Base-by-base conservation (phyloP, 768 basidiomycete species). In the Amanita muscaria region DNA sequence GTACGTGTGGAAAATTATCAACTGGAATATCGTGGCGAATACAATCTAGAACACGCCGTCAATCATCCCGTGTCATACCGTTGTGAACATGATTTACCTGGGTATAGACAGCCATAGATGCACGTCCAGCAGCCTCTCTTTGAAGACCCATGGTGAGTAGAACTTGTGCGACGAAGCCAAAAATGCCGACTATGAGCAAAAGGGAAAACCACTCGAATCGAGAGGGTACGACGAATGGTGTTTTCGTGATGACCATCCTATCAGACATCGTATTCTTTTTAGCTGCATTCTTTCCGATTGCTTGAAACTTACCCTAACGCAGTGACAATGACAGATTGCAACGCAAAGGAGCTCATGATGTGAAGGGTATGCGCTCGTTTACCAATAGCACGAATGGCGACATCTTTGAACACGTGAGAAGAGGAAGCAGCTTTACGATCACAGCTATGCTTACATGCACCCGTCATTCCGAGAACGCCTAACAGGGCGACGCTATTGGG, bases 341-440 rank as follows among this genome's bases (percentile, higher is more conserved):
- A 57, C 1, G 82, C 77, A 58, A 83, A 89, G 43, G 76, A 87
- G 1, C 70, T 62, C 53, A 90, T 69, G 2, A 74, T 68, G 57
- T 93, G 89, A 44, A 90, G 59, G 1, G 88, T 68, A 51, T 85
- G 82, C 1, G 88, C 88, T 4, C 81, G 71, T 47, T 73, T 79
- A 0, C 89, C 88, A 29, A 91, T 85, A 1, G 75, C 74, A 7
- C 87, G 76, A 19, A 73, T 60, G 1, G 64, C 53, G 1, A 62
- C 69, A 53, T 66, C 70, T 72, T 21, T 1, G n/a, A 18, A 39
- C 19, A 36, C 8, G 3, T 35, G 12, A 16, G 8, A 32, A 21
- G 19, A 15, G 15, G 6, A 8, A 16, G n/a, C n/a, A n/a, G n/a
- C n/a, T n/a, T n/a, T 7, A 40, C 21, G 25, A 14, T 15, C 4